phyloP scores from a whole-genome alignment of 106 monocot genomes.

The Platanthera guangdongensis region DNA sequence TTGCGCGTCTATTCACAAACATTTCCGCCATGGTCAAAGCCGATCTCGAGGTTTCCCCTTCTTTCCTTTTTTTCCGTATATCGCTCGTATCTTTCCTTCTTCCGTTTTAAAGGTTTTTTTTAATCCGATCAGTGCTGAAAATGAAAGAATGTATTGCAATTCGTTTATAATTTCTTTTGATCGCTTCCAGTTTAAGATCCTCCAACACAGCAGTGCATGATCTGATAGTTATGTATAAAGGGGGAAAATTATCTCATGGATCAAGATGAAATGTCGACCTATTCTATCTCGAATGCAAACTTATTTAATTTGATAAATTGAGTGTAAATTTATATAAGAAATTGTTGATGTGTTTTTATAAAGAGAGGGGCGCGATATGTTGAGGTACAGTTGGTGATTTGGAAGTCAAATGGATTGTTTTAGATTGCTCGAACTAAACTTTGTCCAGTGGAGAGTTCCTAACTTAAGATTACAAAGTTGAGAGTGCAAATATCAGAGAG shows the following conservation, averaged over 20 bases:
- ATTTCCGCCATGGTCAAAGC: conserved; percentile 57
- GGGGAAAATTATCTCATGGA: not conserved
- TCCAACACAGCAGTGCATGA: not conserved
- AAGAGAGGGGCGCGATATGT: too few species aligned
- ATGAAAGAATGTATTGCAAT: not conserved
- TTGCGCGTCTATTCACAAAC: conserved; percentile 45
- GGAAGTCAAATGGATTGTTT: too few species aligned
- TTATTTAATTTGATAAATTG: not conserved
- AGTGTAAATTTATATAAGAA: not conserved
- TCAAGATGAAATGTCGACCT: not conserved
- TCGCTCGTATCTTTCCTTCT: not conserved
- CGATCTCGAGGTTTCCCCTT: conserved; percentile 48
- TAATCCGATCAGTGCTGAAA: not conserved
- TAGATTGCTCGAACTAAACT: too few species aligned
- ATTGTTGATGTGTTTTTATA: too few species aligned
- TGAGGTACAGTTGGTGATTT: too few species aligned
- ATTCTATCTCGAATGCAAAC: not conserved
- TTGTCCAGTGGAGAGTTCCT: too few species aligned
- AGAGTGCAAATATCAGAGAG: too few species aligned
- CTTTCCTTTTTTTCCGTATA: not conserved
- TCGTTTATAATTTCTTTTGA: not conserved
- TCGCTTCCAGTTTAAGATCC: not conserved
- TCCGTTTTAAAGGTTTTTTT: not conserved
- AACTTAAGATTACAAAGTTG: too few species aligned
- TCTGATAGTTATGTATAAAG: not conserved